Base-by-base conservation (phyloP, 192 early-diverging fungal genomes). In the Coemansia sp. region DNA sequence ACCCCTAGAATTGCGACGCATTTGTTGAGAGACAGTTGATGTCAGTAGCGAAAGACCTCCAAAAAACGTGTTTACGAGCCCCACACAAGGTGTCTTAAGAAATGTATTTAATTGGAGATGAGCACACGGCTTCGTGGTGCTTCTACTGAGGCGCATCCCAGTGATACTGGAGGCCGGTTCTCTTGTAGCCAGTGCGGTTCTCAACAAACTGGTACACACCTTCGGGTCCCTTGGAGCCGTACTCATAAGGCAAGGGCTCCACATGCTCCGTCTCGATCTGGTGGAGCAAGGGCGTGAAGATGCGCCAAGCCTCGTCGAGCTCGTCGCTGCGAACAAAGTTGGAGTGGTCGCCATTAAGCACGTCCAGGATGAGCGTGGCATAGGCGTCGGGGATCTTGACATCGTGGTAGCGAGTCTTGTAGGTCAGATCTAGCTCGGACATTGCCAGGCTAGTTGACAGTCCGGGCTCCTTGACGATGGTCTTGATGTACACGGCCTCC, bases 401-500 rank as follows among this genome's bases (percentile, higher is more conserved):
- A 51, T 91, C 89, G 20, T 86, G 84, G 78, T 94, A 98, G 36
- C 96, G 89, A 43, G 87, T 86, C 38, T 86, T 82, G 82, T 98
- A 98, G 0, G 92, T 88, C 26, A 98, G 82, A 74, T 98, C 95
- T 16, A 98, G 85, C 72, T 98, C 96, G 8, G 93, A 91, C 66
- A 93, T 90, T 55, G 88, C 85, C 45, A 90, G 85, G 53, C 87
- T 84, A 66, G 86, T 85, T 13, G 91, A 91, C 28, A 96, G 84
- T 14, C 96, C 96, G 11, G 91, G 95, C 50, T 88, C 85, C 73
- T 97, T 97, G 86, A 93, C 95, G 66, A 89, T 92, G 63, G 94
- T 89, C 84, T 97, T 97, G 86, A 96, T 89, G 73, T 97, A 97
- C 9, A 97, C 88, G 4, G 95, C 91, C 73, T 98, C 96, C 56